Evolutionary conservation across 2,329 filamentous ascomycete genomes (phyloP), one percentile per base, ranked within the genome.

Genomic region (Nigrospora oryzae): DNA sequence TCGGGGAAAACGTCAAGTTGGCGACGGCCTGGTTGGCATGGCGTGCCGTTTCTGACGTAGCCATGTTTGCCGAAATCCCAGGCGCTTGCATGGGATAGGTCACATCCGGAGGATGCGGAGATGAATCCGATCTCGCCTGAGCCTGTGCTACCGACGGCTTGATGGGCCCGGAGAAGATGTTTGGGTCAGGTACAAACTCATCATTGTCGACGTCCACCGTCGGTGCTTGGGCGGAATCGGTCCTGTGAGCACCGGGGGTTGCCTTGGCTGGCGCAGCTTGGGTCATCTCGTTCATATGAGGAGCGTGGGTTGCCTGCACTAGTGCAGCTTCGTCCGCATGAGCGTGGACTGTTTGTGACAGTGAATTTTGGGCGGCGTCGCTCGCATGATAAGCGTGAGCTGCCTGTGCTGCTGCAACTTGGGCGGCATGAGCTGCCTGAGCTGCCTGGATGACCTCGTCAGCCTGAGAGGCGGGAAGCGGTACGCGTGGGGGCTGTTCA

Each of bases 111-210:
- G 23, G 23, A 5, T 28, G 23, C 23, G 23, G 23, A 28, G 23
- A 10, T 10, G 23, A 28, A 10, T 28, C 5, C 23, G 23, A 28
- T 28, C 23, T 28, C 23, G 23, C 23, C 23, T 28, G 23, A 10
- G 23, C 23, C 23, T 28, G 23, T 28, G 38, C 17, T 19, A 45
- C 28, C 15, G 51, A 55, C 37, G 56, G 53, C 12, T 58, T 57
- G 36, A 53, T 46, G 28, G 54, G 48, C 4, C 50, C 56, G 7
- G 57, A 55, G 12, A 61, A 46, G 16, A 61, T 61, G 19, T 62
- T 58, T 16, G 56, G 58, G 45, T 61, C 59, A n/a, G 58, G 58
- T 38, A 60, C 55, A 41, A 61, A 61, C 38, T 61, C 59, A 31
- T 60, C 58, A 39, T 58, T 60, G 14, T 61, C 58, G 8, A 52